phyloP scores from a whole-genome alignment of 768 basidiomycete genomes.

The Russula dissimulans region DNA sequence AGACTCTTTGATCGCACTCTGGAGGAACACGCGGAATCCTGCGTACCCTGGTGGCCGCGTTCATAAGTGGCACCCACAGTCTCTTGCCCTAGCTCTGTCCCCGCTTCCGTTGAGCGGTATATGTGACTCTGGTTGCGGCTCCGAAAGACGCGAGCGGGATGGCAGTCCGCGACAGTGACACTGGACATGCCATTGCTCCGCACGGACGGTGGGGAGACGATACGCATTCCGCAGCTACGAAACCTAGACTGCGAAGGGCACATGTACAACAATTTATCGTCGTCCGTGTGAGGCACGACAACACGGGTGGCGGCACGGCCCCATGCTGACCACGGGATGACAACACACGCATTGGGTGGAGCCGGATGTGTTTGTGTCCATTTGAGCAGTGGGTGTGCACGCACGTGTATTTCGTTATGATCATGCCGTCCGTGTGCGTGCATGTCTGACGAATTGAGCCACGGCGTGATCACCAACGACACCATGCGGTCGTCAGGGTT shows the following conservation, averaged over 20 bases:
- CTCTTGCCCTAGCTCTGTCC: background rate
- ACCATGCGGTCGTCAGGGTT: background rate
- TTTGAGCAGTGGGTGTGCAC: background rate
- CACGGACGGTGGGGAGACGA: background rate
- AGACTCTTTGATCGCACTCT: background rate
- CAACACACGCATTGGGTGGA: conserved; percentile 1
- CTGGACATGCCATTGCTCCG: background rate
- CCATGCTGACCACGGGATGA: conserved; percentile 3
- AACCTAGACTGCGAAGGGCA: background rate
- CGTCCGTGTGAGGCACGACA: background rate
- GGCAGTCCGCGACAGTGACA: conserved; percentile 1
- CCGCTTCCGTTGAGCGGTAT: background rate
- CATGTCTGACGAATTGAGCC: background rate
- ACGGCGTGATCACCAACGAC: background rate
- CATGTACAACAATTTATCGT: background rate
- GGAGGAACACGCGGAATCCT: background rate
- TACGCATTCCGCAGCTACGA: background rate
- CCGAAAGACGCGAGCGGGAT: background rate
- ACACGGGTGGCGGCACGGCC: background rate
- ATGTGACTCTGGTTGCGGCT: background rate
- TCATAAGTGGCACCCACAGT: background rate
- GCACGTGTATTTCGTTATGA: background rate
- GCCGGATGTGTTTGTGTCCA: conserved; percentile 1
- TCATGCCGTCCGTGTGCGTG: background rate
- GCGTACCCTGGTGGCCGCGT: background rate